Base-by-base conservation (phyloP, 306 rosid genomes). In the Vicia villosa region DNA sequence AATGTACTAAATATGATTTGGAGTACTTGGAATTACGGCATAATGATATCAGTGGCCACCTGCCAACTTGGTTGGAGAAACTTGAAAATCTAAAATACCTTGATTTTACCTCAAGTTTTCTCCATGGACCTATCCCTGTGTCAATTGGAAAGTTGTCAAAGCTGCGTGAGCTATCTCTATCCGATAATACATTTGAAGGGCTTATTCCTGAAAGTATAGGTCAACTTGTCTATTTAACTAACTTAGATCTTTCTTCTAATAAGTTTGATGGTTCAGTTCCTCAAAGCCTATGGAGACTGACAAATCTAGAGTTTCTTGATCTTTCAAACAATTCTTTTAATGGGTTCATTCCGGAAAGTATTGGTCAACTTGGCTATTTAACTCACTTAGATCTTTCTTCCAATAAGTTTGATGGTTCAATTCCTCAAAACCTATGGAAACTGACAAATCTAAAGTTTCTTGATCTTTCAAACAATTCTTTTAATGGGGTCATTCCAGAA, bases 221-320 rank as follows among this genome's bases (percentile, higher is more conserved):
- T n/a, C n/a, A n/a, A n/a, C n/a, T n/a, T n/a, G n/a, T n/a, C n/a
- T n/a, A n/a, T 72, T 15, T 62, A 5, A 1, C 0, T 1, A 0
- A 1, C 1, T 10, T 61, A 2, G 16, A 61, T 61, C 17, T 61
- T 36, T 61, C 66, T 61, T 61, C 67, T 5, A 61, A 61, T 37
- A 37, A 61, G 1, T 41, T 70, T 3, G 6, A 42, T 28, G 67
- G 67, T 34, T 60, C 8, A 1, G 10, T 34, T 10, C 45, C 66
- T 34, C 46, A 60, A 32, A 34, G 5, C 0, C 2, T 60, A 0
- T 8, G 28, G 4, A 57, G 30, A 56, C 73, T 74, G 55, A 32
- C 1, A 5, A 21, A 66, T 4, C 1, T 66, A 21, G 0, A 0
- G 0, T 0, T 0, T 0, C 26, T 70, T 1, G 6, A 43, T 70